Percentiles rank a stretch among this genome's conserved stretches.
phyloP scores from a whole-genome alignment of 2,329 filamentous ascomycete species.

The Arthroderma sp. region DNA sequence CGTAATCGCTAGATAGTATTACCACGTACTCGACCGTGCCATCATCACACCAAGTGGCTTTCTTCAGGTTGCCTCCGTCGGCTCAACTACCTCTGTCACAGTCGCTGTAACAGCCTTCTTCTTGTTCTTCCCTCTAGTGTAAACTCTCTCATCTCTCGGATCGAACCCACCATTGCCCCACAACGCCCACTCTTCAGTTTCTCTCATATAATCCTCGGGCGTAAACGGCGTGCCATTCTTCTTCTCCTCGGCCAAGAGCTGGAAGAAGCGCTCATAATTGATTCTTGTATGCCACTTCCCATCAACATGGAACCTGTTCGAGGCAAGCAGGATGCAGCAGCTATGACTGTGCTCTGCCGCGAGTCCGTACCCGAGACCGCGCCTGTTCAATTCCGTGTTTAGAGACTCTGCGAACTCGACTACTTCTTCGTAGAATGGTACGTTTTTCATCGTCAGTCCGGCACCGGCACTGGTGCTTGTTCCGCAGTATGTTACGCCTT shows the following conservation, averaged over 20 bases:
- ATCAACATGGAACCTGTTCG: conserved; percentile 60
- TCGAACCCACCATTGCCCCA: conserved; percentile 95
- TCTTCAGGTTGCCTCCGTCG: too few species aligned
- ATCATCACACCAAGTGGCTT: too few species aligned
- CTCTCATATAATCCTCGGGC: conserved; percentile 83
- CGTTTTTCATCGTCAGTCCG: conserved; percentile 91
- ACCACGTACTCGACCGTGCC: too few species aligned
- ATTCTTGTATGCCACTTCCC: conserved; percentile 86
- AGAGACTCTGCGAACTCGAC: conserved; percentile 67
- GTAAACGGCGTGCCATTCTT: conserved; percentile 52
- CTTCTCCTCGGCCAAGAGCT: conserved; percentile 55
- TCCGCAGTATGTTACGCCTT: conserved; percentile 93
- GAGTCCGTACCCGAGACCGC: conserved; percentile 74
- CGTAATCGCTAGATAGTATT: too few species aligned
- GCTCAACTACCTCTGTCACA: not conserved
- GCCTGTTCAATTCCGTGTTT: conserved; percentile 51
- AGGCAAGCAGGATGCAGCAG: conserved; percentile 80
- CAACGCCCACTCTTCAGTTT: conserved; percentile 84
- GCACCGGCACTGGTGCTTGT: conserved; percentile 73
- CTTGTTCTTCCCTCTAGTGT: conserved; percentile 59
- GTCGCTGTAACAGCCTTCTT: not conserved
- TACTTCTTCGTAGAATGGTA: conserved; percentile 90
- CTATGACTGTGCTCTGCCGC: conserved; percentile 91
- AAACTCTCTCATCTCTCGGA: conserved; percentile 74
- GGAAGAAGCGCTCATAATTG: conserved; percentile 79